Base-by-base conservation (phyloP, 2,329 filamentous ascomycete genomes). In the Apiospora marii region DNA sequence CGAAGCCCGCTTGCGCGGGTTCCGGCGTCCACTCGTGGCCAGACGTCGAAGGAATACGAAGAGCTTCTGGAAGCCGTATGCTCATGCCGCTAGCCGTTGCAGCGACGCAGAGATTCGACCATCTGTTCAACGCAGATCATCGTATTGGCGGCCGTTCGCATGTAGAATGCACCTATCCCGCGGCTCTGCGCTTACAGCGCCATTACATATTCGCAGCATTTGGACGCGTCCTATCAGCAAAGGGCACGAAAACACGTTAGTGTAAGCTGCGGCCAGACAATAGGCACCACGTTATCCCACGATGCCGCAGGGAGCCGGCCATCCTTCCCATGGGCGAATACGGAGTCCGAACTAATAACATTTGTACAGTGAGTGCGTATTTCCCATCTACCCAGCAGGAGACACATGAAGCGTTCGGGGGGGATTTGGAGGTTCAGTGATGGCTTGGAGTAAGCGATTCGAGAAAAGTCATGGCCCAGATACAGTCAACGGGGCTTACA, bases 141-240 rank as follows among this genome's bases (percentile, higher is more conserved):
- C 68, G 68, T 70, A 70, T 43, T 58, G 68, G 34, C 68, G 68
- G 68, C 48, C 48, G n/a, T 70, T 53, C 48, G 68, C 68, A 51
- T 58, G 53, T 37, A 16, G 22, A 24, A 44, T 68, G 67, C 67
- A 68, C 24, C 67, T 27, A 27, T 46, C 67, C 67, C 46, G 46
- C 49, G 30, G 46, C 24, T 51, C 68, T 30, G 49, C 68, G 48
- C 48, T 58, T 58, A 24, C 12, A 22, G 48, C 48, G 46, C 34
- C 30, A 48, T 34, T 48, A 19, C 48, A 70, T 70, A 70, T 43
- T 41, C 48, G 24, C 22, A 46, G 68, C 10, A 27, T 27, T 27
- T 43, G 19, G 22, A 41, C 12, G 19, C 16, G 16, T 41, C 30
- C 44, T 37, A 51, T 43, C 48, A 69, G 48, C n/a, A 69, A 34